Conservation (phyloP, 768 basidiomycete genomes). For the Leccinum disarticulatum region DNA sequence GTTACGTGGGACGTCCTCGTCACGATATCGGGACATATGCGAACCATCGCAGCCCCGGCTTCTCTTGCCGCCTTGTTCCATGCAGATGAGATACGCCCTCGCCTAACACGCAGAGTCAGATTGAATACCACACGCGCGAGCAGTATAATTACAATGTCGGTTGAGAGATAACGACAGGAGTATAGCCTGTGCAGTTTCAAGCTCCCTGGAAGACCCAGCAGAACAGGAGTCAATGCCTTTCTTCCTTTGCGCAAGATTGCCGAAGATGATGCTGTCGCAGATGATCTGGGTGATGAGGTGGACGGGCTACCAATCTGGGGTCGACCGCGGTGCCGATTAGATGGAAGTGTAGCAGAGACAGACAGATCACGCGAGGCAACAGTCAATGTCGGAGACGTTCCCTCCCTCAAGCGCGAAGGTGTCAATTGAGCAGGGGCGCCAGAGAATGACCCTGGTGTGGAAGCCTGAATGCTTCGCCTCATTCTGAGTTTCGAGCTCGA, state of each 20-base stretch:
- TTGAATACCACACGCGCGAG: not conserved
- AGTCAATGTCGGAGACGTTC: slow-evolving; percentile 14
- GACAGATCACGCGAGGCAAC: slow-evolving; percentile 14
- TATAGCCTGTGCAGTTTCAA: not conserved
- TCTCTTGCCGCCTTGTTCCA: slow-evolving; percentile 33
- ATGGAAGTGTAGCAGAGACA: slow-evolving; percentile 10
- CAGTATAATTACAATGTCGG: slow-evolving; percentile 21
- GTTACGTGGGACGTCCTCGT: slow-evolving; percentile 42
- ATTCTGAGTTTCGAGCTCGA: slow-evolving; percentile 21
- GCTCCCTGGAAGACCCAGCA: slow-evolving; percentile 11
- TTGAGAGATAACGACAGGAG: slow-evolving; percentile 21
- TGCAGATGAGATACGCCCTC: slow-evolving; percentile 24
- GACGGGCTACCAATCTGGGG: slow-evolving; percentile 5
- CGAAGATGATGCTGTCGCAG: not conserved
- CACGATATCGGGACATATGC: slow-evolving; percentile 36
- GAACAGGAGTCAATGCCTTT: slow-evolving; percentile 10
- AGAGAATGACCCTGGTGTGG: slow-evolving; percentile 10
- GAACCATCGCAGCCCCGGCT: slow-evolving; percentile 32
- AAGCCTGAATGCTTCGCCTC: slow-evolving; percentile 13
- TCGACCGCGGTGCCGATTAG: slow-evolving; percentile 11
- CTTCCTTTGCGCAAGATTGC: slow-evolving; percentile 8
- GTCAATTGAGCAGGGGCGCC: slow-evolving; percentile 2
- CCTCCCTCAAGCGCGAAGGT: slow-evolving; percentile 6
- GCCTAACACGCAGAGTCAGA: slow-evolving; percentile 16
- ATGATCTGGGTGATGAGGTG: slow-evolving; percentile 14